Conservation (phyloP, 768 basidiomycete species). For the Suillus tomentosus region DNA sequence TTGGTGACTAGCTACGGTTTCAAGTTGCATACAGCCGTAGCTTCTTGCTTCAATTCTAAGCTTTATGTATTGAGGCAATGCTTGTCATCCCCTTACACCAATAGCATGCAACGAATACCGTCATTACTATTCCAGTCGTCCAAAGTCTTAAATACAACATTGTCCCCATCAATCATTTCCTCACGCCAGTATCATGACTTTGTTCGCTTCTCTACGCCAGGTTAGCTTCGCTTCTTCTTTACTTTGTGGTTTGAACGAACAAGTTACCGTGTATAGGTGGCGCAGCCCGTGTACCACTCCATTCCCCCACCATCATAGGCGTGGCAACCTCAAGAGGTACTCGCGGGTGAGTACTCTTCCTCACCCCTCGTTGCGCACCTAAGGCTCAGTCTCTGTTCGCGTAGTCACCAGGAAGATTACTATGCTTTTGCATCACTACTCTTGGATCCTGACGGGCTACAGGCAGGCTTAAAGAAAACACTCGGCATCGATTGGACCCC, state of each 20-base stretch:
- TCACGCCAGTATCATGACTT: conserved; percentile 65
- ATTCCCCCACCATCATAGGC: conserved; percentile 78
- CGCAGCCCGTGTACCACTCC: conserved; percentile 65
- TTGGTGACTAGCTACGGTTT: background rate
- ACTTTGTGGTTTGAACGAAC: background rate
- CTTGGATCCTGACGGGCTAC: conserved; percentile 74
- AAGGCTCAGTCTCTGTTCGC: conserved; percentile 7
- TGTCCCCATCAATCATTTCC: conserved; percentile 19
- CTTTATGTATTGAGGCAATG: conserved; percentile 28
- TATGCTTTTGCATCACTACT: conserved; percentile 76
- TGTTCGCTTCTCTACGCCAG: conserved; percentile 53
- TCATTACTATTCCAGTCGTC: conserved; percentile 25
- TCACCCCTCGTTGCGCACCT: conserved; percentile 2
- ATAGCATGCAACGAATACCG: conserved; percentile 31
- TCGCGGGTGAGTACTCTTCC: conserved; percentile 50
- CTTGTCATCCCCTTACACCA: conserved; percentile 24
- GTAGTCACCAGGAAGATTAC: conserved; percentile 89
- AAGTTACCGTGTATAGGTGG: conserved; percentile 47
- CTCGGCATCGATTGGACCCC: conserved; percentile 77
- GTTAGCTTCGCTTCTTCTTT: conserved; percentile 41
- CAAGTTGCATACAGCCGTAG: background rate
- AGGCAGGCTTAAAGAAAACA: conserved; percentile 58
- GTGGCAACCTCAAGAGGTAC: conserved; percentile 75
- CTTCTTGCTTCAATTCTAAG: conserved; percentile 15
- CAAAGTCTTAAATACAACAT: conserved; percentile 20